Evolutionary conservation across 495 filamentous ascomycete genomes (phyloP), one percentile per base, ranked within the genome.

Genomic region (Immersiella caudata): DNA sequence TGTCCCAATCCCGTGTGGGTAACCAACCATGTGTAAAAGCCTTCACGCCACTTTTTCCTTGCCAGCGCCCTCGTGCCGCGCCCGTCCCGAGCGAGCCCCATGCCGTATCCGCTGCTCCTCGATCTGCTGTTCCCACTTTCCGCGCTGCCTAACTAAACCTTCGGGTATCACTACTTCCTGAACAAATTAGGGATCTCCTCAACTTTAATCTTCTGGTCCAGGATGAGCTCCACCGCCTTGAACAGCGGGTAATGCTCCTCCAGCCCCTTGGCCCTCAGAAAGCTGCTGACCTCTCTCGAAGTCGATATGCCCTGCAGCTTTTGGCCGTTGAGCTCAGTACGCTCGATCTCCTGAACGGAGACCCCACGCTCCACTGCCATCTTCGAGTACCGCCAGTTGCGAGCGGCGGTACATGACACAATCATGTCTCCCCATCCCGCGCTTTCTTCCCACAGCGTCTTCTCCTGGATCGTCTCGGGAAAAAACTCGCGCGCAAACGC

Each of bases 341-440:
- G 84, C 85, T 98, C 96, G 65, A 99, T 85, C 81, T 97, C 92
- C 66, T 90, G 88, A 54, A 99, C 90, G 49, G 86, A 84, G 65
- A 92, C 84, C 46, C 89, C 89, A 70, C 89, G 85, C 85, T 95
- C 86, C 29, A 97, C 86, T 16, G 90, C 90, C 81, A 94, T 87
- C 86, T 90, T 96, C 36, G 96, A 95, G 75, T 93, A 97, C 59
- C 92, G 88, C 84, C 92, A 95, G 77, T 99, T 99, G 26, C 96
- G 86, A 26, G 96, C 96, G 49, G 93, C 90, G 67, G 87, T 89
- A 80, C 94, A 97, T 69, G 89, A 93, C 20, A 96, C 98, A 72
- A 98, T 97, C 72, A 99, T 81, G 80, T 99, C 96, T 35, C 96
- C 95, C 61, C 98, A 93, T 67, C 96, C 96, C 49, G 92, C 93